phyloP scores from a whole-genome alignment of 495 filamentous ascomycete genomes.

The Penicillium diatomitis region DNA sequence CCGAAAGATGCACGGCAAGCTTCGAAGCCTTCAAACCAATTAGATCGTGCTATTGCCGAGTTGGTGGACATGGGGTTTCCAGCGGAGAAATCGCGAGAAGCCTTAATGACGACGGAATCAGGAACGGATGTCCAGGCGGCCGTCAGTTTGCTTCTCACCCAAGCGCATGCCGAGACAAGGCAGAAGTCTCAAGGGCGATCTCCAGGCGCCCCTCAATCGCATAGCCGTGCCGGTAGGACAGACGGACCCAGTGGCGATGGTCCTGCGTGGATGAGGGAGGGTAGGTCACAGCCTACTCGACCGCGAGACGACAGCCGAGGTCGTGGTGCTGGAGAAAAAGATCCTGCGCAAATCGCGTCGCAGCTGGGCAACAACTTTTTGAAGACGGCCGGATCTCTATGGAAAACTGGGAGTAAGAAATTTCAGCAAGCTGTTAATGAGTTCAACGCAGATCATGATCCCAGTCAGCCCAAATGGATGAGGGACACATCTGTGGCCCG shows the following conservation, averaged over 20 bases:
- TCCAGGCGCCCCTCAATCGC: conserved; percentile 19
- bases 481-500: conserved; percentile 46
- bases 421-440: conserved; percentile 92
- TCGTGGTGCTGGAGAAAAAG: conserved; percentile 55
- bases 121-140: conserved; percentile 80
- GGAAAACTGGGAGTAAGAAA: conserved; percentile 89
- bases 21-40: conserved; percentile 44
- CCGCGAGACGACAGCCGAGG: conserved; percentile 44
- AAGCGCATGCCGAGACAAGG: conserved; percentile 68
- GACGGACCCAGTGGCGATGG: conserved; percentile 29
- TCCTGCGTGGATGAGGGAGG: conserved; percentile 32
- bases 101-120: conserved; percentile 66
- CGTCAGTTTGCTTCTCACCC: conserved; percentile 80
- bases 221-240: conserved; percentile 27
- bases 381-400: conserved; percentile 88
- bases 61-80: conserved; percentile 94
- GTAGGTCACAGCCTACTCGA: conserved; percentile 22
- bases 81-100: conserved; percentile 65
- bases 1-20: background rate
- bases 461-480: conserved; percentile 94
- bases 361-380: conserved; percentile 75
- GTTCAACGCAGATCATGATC: conserved; percentile 72
- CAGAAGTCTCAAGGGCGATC: conserved; percentile 45
- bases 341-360: conserved; percentile 71
- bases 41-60: conserved; percentile 78